Conservation (phyloP, 2,329 filamentous ascomycete genomes). For the Colletotrichum sp. region DNA sequence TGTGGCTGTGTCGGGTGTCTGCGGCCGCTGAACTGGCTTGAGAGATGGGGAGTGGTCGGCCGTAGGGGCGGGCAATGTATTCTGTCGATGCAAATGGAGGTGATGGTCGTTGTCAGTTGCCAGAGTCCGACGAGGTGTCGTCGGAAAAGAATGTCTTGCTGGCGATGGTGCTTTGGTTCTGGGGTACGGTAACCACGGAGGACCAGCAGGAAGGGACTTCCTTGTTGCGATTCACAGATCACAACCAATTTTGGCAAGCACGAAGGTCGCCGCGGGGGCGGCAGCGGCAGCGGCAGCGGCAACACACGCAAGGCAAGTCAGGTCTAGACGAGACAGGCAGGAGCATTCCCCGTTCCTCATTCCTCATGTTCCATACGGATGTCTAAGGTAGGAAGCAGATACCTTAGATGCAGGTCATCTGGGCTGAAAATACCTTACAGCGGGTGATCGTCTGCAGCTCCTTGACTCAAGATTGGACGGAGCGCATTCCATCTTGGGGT, state of each 20-base stretch:
- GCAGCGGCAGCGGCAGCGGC: background rate
- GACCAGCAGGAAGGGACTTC: background rate
- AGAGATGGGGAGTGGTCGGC: background rate
- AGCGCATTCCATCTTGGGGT: background rate
- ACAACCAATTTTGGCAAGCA: background rate
- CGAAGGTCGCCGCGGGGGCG: background rate
- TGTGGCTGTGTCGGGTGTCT: background rate
- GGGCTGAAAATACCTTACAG: constrained; percentile 1
- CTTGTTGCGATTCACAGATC: background rate
- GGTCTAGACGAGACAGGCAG: background rate
- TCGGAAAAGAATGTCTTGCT: background rate
- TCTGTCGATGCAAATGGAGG: background rate
- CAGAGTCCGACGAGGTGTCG: background rate
- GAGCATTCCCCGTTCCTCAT: background rate
- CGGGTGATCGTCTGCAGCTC: background rate
- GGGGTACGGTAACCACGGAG: background rate
- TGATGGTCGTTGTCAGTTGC: background rate
- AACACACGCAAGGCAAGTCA: background rate
- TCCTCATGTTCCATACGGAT: background rate
- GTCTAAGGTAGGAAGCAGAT: background rate
- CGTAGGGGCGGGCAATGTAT: background rate
- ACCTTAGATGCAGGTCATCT: background rate
- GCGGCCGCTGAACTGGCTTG: background rate
- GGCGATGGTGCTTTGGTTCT: background rate
- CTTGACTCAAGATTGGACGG: background rate